These are phyloP conservation scores for Colletotrichum zoysiae DNA, from an alignment of 2,329 filamentous ascomycete genomes.

Conservation along the genomic window DNA sequence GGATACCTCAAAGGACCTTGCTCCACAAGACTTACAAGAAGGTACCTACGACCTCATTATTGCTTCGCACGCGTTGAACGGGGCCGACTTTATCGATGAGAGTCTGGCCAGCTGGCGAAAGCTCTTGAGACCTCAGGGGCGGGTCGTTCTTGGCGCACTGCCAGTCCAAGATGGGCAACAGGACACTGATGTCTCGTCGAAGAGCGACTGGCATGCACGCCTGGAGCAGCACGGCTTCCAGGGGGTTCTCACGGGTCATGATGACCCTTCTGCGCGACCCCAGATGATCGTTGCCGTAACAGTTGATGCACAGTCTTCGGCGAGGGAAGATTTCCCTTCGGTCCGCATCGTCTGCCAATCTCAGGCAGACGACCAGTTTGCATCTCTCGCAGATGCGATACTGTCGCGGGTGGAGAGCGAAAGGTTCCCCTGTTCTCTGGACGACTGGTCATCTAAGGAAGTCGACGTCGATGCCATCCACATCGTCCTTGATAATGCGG, in stretches of 20 bases:
- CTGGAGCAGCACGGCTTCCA: slow-evolving; percentile 6
- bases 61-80: slow-evolving; percentile 48
- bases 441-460: background rate
- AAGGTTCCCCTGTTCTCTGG: background rate
- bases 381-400: background rate
- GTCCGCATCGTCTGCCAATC: slow-evolving; percentile 5
- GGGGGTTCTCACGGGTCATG: background rate
- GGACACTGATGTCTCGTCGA: slow-evolving; percentile 36
- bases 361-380: background rate
- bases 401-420: background rate
- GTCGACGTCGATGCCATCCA: slow-evolving; percentile 4
- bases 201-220: background rate
- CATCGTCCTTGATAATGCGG: slow-evolving; percentile 1
- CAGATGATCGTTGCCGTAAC: background rate
- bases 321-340: background rate
- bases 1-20: slow-evolving; percentile 49
- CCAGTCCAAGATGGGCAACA: slow-evolving; percentile 33
- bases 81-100: slow-evolving; percentile 43
- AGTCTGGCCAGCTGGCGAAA: slow-evolving; percentile 44
- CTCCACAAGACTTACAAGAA: slow-evolving; percentile 47
- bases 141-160: slow-evolving; percentile 40
- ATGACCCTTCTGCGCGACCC: background rate
- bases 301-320: background rate
- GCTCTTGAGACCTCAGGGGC: slow-evolving; percentile 50
- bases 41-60: slow-evolving; percentile 48